Conservation (phyloP, 148 eudicot genomes). For the Hydrangea macrophylla region DNA sequence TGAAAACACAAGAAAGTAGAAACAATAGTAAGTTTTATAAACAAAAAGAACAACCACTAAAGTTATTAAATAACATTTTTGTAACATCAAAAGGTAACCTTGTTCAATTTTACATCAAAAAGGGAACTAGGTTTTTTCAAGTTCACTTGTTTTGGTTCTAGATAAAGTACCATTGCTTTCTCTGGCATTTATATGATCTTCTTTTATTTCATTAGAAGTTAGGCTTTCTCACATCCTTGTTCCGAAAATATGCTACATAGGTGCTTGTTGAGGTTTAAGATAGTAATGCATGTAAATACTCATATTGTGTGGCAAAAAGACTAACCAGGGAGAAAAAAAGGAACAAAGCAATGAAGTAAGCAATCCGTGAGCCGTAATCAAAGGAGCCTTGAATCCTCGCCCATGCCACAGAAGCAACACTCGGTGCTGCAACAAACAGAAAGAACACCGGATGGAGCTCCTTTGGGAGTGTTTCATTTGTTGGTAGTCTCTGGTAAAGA, state of each 20-base stretch:
- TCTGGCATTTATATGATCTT: too few species aligned
- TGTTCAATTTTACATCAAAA: neutral
- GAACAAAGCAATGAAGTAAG: constrained; percentile 82
- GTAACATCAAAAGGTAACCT: neutral
- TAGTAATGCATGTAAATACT: neutral
- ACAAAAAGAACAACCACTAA: neutral
- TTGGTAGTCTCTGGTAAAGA: constrained; percentile 87
- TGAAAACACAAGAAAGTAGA: constrained; percentile 13
- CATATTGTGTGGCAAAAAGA: constrained; percentile 2
- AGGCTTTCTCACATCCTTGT: too few species aligned
- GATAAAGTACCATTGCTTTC: neutral
- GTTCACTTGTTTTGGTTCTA: neutral
- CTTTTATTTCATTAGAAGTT: too few species aligned
- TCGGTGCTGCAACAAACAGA: constrained; percentile 89
- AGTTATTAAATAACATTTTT: too few species aligned
- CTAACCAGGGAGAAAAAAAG: constrained; percentile 89
- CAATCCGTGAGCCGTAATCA: constrained; percentile 61
- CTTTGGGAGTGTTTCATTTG: constrained; percentile 86
- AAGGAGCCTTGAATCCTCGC: constrained; percentile 72
- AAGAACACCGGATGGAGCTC: constrained; percentile 96
- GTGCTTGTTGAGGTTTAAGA: neutral
- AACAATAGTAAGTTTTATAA: neutral
- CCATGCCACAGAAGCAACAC: constrained; percentile 95
- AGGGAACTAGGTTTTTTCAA: neutral
- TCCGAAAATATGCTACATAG: neutral